Base-by-base conservation (phyloP, 495 filamentous ascomycete genomes). In the Apiosordaria backusii region DNA sequence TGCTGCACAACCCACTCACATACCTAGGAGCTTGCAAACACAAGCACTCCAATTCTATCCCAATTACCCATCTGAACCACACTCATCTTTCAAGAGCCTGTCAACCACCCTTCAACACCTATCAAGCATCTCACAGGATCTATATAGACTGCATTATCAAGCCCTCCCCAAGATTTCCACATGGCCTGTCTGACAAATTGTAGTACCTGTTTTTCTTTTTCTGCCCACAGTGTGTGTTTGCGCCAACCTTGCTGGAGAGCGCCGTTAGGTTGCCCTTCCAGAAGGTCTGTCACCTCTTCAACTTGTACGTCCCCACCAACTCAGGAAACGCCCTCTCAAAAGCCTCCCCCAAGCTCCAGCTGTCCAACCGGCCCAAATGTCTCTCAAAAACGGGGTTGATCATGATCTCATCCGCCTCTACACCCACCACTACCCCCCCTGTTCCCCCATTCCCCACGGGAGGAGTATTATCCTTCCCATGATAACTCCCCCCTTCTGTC, bases 341-440 rank as follows among this genome's bases (percentile, higher is more conserved):
- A 5, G 80, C 79, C 5, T 85, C 79, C 3, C 92, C 91, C n/a
- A 96, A 72, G 58, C 83, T 88, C 92, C 92, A 96, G 72, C 93
- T 93, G 64, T 80, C 80, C 60, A 91, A 60, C 62, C 88, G 79
- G 5, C 86, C 65, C 59, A 94, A 67, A 76, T 96, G 92, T 29
- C 86, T 74, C 74, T 92, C 90, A 75, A 93, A 96, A 0, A 88
- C 89, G 0, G 90, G 90, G 65, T 93, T 93, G 61, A 96, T 90
- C 26, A 86, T 77, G 65, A 90, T 73, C 67, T 90, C 88, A 1
- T 85, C 84, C 13, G 74, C 75, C 22, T 27, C 57, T 23, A 10
- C 57, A 4, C 24, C 24, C 4, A 21, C 24, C 16, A 13, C 57
- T n/a, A 10, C 26, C 16, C 24, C 26, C 23, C 24, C 57, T 18